Percentiles rank a stretch among this genome's conserved stretches.
Conservation (phyloP, 768 basidiomycete species). For the Tricholoma hemisulphureum region DNA sequence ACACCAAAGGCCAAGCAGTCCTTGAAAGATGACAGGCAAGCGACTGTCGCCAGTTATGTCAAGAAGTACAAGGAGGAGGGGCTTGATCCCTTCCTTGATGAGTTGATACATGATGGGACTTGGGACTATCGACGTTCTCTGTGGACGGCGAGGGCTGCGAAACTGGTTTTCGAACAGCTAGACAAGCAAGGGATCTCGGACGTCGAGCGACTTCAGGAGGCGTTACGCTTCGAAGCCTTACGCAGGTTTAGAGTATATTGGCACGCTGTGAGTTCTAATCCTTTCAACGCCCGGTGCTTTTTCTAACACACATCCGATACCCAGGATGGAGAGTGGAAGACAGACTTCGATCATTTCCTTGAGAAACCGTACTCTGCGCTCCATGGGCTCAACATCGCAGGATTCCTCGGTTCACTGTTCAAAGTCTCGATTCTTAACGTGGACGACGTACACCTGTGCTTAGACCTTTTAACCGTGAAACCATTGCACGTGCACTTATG, state of each 20-base stretch:
- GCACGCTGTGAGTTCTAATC: neutral
- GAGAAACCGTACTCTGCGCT: slow-evolving; percentile 9
- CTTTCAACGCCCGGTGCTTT: no score
- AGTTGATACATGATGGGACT: neutral
- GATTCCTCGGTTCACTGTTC: slow-evolving; percentile 33
- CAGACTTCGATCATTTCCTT: neutral
- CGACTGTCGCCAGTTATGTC: neutral
- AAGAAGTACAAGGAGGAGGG: neutral
- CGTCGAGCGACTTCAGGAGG: neutral
- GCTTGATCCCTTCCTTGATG: neutral
- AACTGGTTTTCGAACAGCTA: neutral
- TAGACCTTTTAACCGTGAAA: slow-evolving; percentile 22
- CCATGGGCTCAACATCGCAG: slow-evolving; percentile 27
- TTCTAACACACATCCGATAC: neutral
- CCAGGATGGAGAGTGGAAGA: neutral
- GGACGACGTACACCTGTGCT: slow-evolving; percentile 29
- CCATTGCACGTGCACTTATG: slow-evolving; percentile 25
- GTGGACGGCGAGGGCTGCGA: neutral
- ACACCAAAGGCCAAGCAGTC: neutral
- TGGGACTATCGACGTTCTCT: neutral
- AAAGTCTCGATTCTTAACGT: slow-evolving; percentile 18
- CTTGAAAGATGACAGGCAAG: neutral
- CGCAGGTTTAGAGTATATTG: neutral
- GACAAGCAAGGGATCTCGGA: neutral
- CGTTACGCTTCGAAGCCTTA: neutral